These are phyloP conservation scores for Emergomyces pasteurianus DNA, from an alignment of 2,329 filamentous ascomycete species.

Conservation along the genomic window DNA sequence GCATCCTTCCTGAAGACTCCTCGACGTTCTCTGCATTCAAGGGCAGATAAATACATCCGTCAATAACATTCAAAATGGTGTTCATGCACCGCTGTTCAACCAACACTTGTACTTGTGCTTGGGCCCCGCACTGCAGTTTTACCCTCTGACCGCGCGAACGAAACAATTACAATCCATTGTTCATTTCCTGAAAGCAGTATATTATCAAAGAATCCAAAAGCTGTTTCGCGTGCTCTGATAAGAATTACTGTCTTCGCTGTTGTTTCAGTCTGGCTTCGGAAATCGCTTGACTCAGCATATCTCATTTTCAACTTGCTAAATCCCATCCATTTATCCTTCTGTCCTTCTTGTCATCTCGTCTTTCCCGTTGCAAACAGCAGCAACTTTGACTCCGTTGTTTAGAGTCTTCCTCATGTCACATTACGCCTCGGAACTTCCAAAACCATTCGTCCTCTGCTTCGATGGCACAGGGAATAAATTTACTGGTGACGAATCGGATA, in stretches of 20 bases:
- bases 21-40: neutral
- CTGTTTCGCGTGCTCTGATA: neutral
- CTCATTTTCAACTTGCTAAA: neutral
- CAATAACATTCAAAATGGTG: neutral
- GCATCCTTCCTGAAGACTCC: neutral
- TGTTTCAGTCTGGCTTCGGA: too few species aligned
- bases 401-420: conserved; percentile 25
- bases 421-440: conserved; percentile 37
- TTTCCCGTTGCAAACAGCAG: neutral
- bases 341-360: neutral
- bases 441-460: conserved; percentile 15
- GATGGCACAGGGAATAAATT: conserved; percentile 21
- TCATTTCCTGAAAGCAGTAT: neutral
- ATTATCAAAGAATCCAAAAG: neutral
- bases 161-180: neutral
- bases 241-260: neutral
- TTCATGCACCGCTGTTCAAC: neutral
- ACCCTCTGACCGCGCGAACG: neutral
- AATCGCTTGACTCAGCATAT: neutral
- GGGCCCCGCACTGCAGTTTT: neutral
- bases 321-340: neutral
- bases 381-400: neutral
- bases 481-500: conserved; percentile 32
- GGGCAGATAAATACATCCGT: neutral
- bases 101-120: neutral